Base-by-base conservation (phyloP, 257 asterid genomes). In the Jacaranda copaia region DNA sequence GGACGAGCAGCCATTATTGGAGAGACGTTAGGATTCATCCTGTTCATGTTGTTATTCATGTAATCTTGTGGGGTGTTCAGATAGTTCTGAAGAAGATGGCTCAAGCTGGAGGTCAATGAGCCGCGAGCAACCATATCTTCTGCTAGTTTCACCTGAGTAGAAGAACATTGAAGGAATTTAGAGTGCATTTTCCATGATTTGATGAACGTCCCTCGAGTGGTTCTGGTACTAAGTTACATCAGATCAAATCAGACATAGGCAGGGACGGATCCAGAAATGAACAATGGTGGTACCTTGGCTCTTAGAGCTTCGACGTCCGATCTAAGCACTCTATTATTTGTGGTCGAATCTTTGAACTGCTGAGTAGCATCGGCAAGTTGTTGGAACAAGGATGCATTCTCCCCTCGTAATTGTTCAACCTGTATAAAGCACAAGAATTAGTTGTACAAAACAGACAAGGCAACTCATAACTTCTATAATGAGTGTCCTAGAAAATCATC, bases 271-370 rank as follows among this genome's bases (percentile, higher is more conserved):
- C 15, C 8, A 53, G 12, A 5, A 71, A 73, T 53, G 16, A 49
- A 38, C 15, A 57, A 45, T 20, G 1, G n/a, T 25, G n/a, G 16
- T 80, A 94, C 98, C 94, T 95, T 92, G 79, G 99, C 99, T 86
- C 99, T 84, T 55, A 95, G 88, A 56, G 97, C 99, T 85, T 93
- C 98, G 6, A 95, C 99, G 12, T 93, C 94, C 1, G 98, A 91
- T 79, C 92, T 87, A 59, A 95, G 94, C 77, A 95, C 98, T 57
- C 98, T 87, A 69, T 95, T 89, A 77, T 95, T 93, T 0, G 96
- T 95, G 1, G 87, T 84, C 13, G 99, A 78, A 39, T 91, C 98
- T 81, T 89, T 93, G 76, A 86, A 92, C 56, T 86, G 92, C 43
- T 89, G 98, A 20, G 87, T 68, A 55, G 96, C 97, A 78, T 84